Conservation (phyloP, 1,284 basidiomycete genomes). For the Pterulicium gracile region DNA sequence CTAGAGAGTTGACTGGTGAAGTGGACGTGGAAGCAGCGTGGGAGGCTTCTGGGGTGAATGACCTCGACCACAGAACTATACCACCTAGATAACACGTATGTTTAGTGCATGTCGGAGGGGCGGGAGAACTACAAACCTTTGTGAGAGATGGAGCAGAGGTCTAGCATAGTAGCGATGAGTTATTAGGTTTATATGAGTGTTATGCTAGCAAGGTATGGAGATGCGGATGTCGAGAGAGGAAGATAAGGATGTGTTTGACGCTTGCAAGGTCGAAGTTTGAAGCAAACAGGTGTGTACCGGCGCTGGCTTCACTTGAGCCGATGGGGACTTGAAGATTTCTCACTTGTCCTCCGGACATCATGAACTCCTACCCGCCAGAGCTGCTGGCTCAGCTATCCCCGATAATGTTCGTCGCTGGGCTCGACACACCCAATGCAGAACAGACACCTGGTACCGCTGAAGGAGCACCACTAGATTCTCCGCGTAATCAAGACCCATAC, state of each 20-base stretch:
- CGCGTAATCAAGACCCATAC: conserved; percentile 45
- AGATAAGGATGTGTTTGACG: too few relatives aligned
- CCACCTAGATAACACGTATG: conserved; percentile 48
- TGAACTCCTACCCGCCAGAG: conserved; percentile 88
- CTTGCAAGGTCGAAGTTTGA: too few relatives aligned
- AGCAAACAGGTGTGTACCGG: too few relatives aligned
- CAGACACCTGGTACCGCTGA: background rate
- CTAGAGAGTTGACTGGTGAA: conserved; percentile 84
- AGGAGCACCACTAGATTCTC: conserved; percentile 17
- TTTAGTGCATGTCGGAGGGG: conserved; percentile 5
- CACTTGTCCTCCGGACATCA: too few relatives aligned
- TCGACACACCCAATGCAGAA: conserved; percentile 28
- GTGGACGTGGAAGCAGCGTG: conserved; percentile 63
- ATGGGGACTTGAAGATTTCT: too few relatives aligned
- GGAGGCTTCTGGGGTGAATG: conserved; percentile 80
- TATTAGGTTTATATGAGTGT: too few relatives aligned
- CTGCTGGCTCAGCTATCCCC: conserved; percentile 78
- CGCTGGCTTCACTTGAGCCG: too few relatives aligned
- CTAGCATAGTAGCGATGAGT: conserved; percentile 52
- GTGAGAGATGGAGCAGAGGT: conserved; percentile 85
- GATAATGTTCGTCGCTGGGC: conserved; percentile 87
- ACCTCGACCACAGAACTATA: conserved; percentile 85
- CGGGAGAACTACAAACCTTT: conserved; percentile 43
- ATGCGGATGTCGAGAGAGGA: too few relatives aligned
- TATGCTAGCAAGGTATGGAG: too few relatives aligned